These are phyloP conservation scores for Tausonia pullulans DNA, from an alignment of 1,284 basidiomycete genomes.

Conservation along the genomic window DNA sequence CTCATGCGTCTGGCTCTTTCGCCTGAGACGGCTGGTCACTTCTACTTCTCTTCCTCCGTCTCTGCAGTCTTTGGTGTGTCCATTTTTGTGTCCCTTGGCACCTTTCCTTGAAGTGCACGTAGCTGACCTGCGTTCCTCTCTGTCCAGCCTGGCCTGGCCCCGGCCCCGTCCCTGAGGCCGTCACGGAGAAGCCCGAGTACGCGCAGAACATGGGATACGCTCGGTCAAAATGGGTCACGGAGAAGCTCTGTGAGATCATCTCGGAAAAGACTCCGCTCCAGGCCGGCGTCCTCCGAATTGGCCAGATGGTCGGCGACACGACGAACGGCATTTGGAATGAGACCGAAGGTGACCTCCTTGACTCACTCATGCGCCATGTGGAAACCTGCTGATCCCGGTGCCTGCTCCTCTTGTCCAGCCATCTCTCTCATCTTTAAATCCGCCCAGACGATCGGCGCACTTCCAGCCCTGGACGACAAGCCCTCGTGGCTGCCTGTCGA, in stretches of 20 bases:
- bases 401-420: background rate
- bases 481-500: constrained; percentile 51
- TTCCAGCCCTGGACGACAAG: constrained; percentile 41
- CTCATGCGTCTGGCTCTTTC: constrained; percentile 45
- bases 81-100: no score
- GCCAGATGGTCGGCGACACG: constrained; percentile 44
- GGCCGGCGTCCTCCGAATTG: constrained; percentile 39
- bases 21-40: constrained; percentile 34
- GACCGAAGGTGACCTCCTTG: constrained; percentile 40
- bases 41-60: constrained; percentile 50
- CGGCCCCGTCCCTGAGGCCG: constrained; percentile 34
- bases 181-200: constrained; percentile 32
- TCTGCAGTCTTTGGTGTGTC: constrained; percentile 20
- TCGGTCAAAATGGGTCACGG: constrained; percentile 50
- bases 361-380: background rate
- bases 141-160: constrained; percentile 26
- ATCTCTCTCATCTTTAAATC: constrained; percentile 21
- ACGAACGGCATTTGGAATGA: constrained; percentile 49
- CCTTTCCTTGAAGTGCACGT: no score
- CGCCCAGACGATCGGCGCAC: constrained; percentile 37
- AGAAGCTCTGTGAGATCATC: constrained; percentile 44
- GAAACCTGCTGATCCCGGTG: constrained; percentile 12
- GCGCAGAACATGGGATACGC: constrained; percentile 47
- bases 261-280: constrained; percentile 29
- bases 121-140: no score